These are phyloP conservation scores for Pinus tabuliformis DNA, from an alignment of 75 land plant genomes.

Conservation along the genomic window DNA sequence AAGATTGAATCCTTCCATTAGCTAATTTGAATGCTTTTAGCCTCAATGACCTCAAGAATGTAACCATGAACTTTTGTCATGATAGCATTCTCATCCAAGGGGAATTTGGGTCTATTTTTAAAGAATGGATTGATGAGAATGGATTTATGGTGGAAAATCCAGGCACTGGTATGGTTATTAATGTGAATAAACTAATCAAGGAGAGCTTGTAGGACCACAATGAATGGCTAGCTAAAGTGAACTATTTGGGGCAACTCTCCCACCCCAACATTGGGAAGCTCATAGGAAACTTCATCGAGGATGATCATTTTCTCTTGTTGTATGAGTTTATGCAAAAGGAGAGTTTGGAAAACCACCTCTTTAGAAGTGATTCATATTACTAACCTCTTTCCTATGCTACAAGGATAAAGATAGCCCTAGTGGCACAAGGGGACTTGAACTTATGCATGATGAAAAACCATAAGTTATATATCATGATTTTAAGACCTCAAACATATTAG, in stretches of 20 bases:
- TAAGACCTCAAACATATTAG: slow-evolving; percentile 67
- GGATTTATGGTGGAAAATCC: slow-evolving; percentile 47
- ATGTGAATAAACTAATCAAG: slow-evolving; percentile 59
- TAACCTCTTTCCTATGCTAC: slow-evolving; percentile 70
- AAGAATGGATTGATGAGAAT: slow-evolving; percentile 76
- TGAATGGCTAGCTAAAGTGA: slow-evolving; percentile 47
- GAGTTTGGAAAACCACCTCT: background rate
- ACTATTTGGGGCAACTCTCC: too few relatives aligned
- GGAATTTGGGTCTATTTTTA: slow-evolving; percentile 73
- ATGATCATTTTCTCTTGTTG: too few relatives aligned
- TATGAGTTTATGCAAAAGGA: too few relatives aligned
- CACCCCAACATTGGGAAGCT: too few relatives aligned
- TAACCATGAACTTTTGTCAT: slow-evolving; percentile 65
- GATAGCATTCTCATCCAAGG: slow-evolving; percentile 68
- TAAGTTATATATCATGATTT: slow-evolving; percentile 71
- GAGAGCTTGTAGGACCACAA: slow-evolving; percentile 63
- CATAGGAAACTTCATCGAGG: too few relatives aligned
- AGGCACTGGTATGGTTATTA: slow-evolving; percentile 65
- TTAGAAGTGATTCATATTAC: slow-evolving; percentile 49
- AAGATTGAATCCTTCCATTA: slow-evolving; percentile 50
- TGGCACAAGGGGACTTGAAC: slow-evolving; percentile 75
- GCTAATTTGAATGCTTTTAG: slow-evolving; percentile 53
- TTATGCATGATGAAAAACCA: slow-evolving; percentile 55
- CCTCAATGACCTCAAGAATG: slow-evolving; percentile 49
- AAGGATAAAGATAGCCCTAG: slow-evolving; percentile 64